Evolutionary conservation across 78 protist genomes (phyloP).

Genomic region (Protostelium mycophagum): DNA sequence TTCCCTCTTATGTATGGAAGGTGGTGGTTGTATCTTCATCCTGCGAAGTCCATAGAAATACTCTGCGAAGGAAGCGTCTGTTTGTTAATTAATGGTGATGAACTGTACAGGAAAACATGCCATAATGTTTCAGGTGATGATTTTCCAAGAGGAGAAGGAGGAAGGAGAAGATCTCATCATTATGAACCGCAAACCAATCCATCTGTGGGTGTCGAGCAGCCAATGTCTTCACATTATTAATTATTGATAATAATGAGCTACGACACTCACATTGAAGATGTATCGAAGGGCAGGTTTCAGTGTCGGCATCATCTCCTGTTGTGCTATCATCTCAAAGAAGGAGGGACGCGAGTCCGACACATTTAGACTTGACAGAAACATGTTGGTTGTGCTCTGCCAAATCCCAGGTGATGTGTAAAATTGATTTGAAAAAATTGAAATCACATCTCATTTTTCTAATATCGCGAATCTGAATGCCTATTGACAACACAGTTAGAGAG

Average conservation of each 20-base stretch:
- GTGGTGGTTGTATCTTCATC: neutral
- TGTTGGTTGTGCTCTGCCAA: neutral
- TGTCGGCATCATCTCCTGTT: constrained; percentile 62
- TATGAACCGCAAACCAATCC: constrained; percentile 30
- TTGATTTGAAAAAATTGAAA: too few relatives aligned
- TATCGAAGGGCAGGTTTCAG: constrained; percentile 59
- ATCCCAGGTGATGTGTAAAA: too few relatives aligned
- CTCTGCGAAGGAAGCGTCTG: constrained; percentile 65
- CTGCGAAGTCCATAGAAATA: constrained; percentile 57
- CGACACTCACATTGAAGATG: constrained; percentile 26
- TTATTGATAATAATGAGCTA: neutral
- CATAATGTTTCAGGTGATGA: constrained; percentile 58
- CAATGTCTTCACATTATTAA: neutral
- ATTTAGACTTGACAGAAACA: neutral
- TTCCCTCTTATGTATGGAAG: too few relatives aligned
- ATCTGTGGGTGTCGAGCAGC: constrained; percentile 28
- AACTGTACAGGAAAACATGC: neutral
- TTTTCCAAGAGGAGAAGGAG: constrained; percentile 41
- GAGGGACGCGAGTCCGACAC: constrained; percentile 30
- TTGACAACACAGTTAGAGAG: neutral
- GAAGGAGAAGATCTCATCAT: constrained; percentile 55
- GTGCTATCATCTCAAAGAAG: constrained; percentile 66
- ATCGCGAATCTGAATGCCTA: neutral
- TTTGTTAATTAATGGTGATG: neutral
- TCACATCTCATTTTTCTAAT: too few relatives aligned